Percentiles rank a stretch among this genome's conserved stretches.
Conservation (phyloP, 805 yeast species). For the Wickerhamomyces silvicola region DNA sequence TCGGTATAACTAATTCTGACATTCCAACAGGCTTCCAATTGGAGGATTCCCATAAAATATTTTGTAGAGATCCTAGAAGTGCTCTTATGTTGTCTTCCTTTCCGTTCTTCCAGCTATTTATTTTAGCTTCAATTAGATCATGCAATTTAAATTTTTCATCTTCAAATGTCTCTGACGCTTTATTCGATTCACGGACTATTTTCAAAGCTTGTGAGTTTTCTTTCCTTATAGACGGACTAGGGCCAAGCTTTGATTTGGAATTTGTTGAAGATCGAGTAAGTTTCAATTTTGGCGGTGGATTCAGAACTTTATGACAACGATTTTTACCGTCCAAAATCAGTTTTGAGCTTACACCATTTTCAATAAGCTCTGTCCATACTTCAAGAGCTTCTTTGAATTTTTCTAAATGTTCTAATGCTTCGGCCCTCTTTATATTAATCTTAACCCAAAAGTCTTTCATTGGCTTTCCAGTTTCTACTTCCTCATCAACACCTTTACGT, state of each 20-base stretch:
- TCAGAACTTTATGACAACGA: constrained; percentile 61
- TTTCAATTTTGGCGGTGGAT: constrained; percentile 40
- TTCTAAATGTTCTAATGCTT: constrained; percentile 77
- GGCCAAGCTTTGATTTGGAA: constrained; percentile 5
- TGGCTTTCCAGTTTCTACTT: constrained; percentile 42
- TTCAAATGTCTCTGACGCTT: constrained; percentile 41
- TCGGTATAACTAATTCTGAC: constrained; percentile 79
- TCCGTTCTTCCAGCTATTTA: constrained; percentile 62
- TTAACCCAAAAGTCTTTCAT: constrained; percentile 71
- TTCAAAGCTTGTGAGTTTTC: constrained; percentile 38
- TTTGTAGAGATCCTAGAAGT: constrained; percentile 61
- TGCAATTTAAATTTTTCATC: constrained; percentile 53
- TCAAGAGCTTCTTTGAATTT: constrained; percentile 56
- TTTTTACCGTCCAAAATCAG: constrained; percentile 73
- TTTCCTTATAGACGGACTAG: constrained; percentile 11
- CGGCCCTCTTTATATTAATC: constrained; percentile 66
- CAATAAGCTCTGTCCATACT: constrained; percentile 55
- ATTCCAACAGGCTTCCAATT: constrained; percentile 63
- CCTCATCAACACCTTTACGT: constrained; percentile 31
- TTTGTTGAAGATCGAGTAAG: constrained; percentile 7
- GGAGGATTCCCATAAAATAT: constrained; percentile 58
- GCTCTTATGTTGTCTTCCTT: constrained; percentile 79
- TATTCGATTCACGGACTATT: constrained; percentile 43
- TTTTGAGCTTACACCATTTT: constrained; percentile 60
- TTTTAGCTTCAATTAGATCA: constrained; percentile 51